Conservation (phyloP, 2,329 filamentous ascomycete genomes). For the Pseudopithomyces maydicus region DNA sequence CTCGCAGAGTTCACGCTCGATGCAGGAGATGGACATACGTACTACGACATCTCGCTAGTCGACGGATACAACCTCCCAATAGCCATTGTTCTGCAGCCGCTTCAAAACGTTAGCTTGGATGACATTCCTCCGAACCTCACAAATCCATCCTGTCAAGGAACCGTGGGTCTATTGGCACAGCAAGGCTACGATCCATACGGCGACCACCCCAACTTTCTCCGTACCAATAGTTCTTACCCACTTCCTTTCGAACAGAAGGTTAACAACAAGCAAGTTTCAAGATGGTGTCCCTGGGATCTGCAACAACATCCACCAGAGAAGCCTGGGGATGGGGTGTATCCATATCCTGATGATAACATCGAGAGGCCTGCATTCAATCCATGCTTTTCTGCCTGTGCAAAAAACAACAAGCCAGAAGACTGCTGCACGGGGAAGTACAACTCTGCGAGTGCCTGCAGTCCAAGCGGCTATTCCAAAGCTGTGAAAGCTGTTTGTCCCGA, state of each 20-base stretch:
- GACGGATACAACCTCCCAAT: conserved; percentile 83
- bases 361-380: conserved; percentile 74
- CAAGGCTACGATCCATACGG: conserved; percentile 55
- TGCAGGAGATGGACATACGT: conserved; percentile 70
- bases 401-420: conserved; percentile 68
- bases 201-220: conserved; percentile 57
- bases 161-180: conserved; percentile 61
- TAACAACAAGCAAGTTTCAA: conserved; percentile 61
- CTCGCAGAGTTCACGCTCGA: conserved; percentile 81
- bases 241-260: conserved; percentile 69
- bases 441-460: conserved; percentile 66
- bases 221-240: conserved; percentile 69
- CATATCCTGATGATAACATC: conserved; percentile 78
- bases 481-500: conserved; percentile 82
- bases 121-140: conserved; percentile 75
- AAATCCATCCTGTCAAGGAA: conserved; percentile 78
- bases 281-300: conserved; percentile 83
- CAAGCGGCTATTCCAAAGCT: conserved; percentile 69
- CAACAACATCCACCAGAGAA: conserved; percentile 70
- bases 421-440: conserved; percentile 77
- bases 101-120: conserved; percentile 64
- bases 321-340: conserved; percentile 76
- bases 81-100: conserved; percentile 58
- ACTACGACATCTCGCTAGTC: conserved; percentile 84
- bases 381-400: conserved; percentile 77